Base-by-base conservation (phyloP, 805 yeast genomes). In the Metschnikowia similis region DNA sequence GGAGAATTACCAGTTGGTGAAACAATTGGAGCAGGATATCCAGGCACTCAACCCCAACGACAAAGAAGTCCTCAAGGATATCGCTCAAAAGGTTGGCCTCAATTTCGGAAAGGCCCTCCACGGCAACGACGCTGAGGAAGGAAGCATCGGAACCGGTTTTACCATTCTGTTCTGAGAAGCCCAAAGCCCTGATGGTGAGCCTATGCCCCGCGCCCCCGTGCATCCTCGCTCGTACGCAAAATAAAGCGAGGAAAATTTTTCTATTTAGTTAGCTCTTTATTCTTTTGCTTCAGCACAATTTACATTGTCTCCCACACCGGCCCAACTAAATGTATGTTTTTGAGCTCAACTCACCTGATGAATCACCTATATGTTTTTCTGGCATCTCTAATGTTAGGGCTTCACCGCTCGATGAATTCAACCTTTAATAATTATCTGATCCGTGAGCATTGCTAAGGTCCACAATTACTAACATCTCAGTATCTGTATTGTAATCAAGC, bases 311-410 rank as follows among this genome's bases (percentile, higher is more conserved):
- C n/a, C 34, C 14, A n/a, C n/a, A 5, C n/a, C 13, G 17, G 16
- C 9, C 8, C 6, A 31, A 41, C 10, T 6, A n/a, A 41, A 32
- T 41, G 45, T 41, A 41, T 41, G 45, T 41, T 41, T 17, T 41
- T 3, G 14, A 21, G 30, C 37, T 41, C 13, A 13, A 41, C 46
- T 43, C 39, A 45, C 58, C 65, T 67, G 77, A 72, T 71, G 77
- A 72, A 65, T 58, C 52, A 60, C 63, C 68, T 58, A 54, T 58
- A 56, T 49, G 55, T 82, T 83, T 84, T 85, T 85, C 91, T 85
- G 91, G 91, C 91, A 85, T 85, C 91, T 85, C 90, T 85, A 85
- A 84, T 85, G 87, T 84, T 85, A 85, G 90, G 74, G 80, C 82
- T 77, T 73, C 70, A 72, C 77, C 75, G 84, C 78, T 83, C 90